Base-by-base conservation (phyloP, 352 stramenopile species). In the Blastocystis sp. region DNA sequence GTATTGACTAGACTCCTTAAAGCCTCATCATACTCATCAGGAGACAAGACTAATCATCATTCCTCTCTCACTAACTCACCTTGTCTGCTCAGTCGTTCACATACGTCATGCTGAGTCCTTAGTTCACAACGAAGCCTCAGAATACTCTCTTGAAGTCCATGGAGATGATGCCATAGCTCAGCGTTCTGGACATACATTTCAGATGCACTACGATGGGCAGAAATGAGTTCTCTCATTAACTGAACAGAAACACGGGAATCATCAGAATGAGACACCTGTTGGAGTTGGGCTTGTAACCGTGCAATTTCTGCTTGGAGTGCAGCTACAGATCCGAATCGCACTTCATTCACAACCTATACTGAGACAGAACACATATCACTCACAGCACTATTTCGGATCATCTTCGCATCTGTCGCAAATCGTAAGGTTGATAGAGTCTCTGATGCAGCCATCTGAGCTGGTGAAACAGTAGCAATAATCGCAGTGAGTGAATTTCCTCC, bases 321-420 rank as follows among this genome's bases (percentile, higher is more conserved):
- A 4, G 57, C 35, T 11, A 86, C 56, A 46, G 29, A 39, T 29
- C 75, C 75, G 24, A 86, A 71, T 16, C 57, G 57, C 12, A 75
- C 49, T n/a, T 86, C 75, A 37, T 86, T 86, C 16, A 86, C 75
- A 42, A 86, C 75, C 67, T 78, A 51, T 39, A 93, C 92, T 94
- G 91, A 78, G 91, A 94, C 54, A 91, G 91, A 75, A 94, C 90
- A 61, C 93, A 91, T 71, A 95, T 96, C 46, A 95, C 92, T n/a
- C 0, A 95, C 92, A 6, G 93, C 93, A 90, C 95, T 94, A 89
- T 97, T 96, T 90, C 94, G 93, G 89, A 97, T 97, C 43, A 90
- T 93, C 78, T 96, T 96, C 12, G 93, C 93, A 16, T 93, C 93
- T 66, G 93, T 94, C 19, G 93, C 93, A 85, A 96, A 96, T 0